Evolutionary conservation across 495 filamentous ascomycete genomes (phyloP).

Genomic region (Tuber indicum): DNA sequence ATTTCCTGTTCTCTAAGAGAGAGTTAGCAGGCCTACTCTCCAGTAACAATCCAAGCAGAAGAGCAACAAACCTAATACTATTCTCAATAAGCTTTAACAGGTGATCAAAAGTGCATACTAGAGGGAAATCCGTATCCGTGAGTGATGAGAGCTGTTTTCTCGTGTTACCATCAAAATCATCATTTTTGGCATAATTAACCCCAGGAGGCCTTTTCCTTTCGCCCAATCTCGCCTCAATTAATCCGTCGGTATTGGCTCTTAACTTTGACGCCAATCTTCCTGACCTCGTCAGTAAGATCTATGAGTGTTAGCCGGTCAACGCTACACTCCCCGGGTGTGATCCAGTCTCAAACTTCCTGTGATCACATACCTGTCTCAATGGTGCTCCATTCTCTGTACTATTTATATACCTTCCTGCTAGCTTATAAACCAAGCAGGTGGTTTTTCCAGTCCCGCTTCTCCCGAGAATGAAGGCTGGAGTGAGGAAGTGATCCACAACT

Average conservation of each 20-base stretch:
- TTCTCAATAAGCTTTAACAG: constrained; percentile 45
- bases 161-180: constrained; percentile 14
- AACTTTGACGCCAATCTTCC: constrained; percentile 44
- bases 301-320: not conserved
- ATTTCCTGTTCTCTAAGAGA: not conserved
- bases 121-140: constrained; percentile 41
- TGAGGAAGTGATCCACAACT: constrained; percentile 43
- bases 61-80: constrained; percentile 24
- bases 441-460: constrained; percentile 49
- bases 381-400: constrained; percentile 11
- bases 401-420: constrained; percentile 28
- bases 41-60: not conserved
- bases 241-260: constrained; percentile 36
- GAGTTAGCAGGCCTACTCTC: not conserved
- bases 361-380: constrained; percentile 42
- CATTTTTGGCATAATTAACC: not conserved
- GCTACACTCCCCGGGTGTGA: not conserved
- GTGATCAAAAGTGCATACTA: constrained; percentile 46
- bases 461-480: constrained; percentile 45
- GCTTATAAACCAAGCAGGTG: constrained; percentile 46
- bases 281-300: constrained; percentile 47
- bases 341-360: not conserved
- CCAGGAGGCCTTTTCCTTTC: not conserved
- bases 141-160: constrained; percentile 21
- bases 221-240: constrained; percentile 39